Conservation (phyloP, 2,329 filamentous ascomycete species). For the Cryoendolithus antarcticus region DNA sequence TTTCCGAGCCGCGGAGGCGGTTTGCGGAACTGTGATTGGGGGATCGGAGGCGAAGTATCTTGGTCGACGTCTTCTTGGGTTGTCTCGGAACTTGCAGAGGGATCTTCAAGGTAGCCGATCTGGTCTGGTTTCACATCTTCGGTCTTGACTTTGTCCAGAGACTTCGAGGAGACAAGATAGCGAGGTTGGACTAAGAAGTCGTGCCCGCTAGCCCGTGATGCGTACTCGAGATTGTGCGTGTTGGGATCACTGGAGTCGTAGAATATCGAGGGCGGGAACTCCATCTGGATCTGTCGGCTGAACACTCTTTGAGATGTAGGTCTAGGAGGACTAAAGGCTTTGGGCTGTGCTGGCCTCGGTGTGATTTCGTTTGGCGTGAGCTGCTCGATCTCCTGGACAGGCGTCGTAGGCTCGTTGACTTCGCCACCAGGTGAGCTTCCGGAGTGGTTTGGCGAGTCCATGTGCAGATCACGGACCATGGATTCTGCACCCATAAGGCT, state of each 20-base stretch:
- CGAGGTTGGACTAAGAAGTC: constrained; percentile 26
- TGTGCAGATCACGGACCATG: constrained; percentile 36
- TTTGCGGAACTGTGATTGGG: constrained; percentile 19
- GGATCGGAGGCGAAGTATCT: too few species aligned
- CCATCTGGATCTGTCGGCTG: constrained; percentile 32
- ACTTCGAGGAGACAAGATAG: constrained; percentile 6
- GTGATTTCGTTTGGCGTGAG: constrained; percentile 18
- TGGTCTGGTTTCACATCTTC: too few species aligned
- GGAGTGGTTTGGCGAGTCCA: constrained; percentile 31
- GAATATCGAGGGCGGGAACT: constrained; percentile 32
- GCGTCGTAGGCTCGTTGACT: constrained; percentile 26
- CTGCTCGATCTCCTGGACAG: constrained; percentile 18
- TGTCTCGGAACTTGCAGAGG: too few species aligned
- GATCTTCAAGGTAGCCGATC: too few species aligned
- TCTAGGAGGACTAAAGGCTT: too few species aligned
- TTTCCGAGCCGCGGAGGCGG: constrained; percentile 45
- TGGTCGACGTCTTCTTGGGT: too few species aligned
- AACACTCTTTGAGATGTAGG: constrained; percentile 14
- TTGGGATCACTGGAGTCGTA: constrained; percentile 31
- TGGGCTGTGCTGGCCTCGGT: constrained; percentile 12
- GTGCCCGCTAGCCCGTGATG: constrained; percentile 31
- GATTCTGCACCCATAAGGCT: constrained; percentile 37
- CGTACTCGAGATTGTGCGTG: constrained; percentile 36
- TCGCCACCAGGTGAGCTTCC: constrained; percentile 24
- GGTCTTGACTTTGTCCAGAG: not conserved